Conservation (phyloP, 306 rosid genomes). For the Corylus avellana region DNA sequence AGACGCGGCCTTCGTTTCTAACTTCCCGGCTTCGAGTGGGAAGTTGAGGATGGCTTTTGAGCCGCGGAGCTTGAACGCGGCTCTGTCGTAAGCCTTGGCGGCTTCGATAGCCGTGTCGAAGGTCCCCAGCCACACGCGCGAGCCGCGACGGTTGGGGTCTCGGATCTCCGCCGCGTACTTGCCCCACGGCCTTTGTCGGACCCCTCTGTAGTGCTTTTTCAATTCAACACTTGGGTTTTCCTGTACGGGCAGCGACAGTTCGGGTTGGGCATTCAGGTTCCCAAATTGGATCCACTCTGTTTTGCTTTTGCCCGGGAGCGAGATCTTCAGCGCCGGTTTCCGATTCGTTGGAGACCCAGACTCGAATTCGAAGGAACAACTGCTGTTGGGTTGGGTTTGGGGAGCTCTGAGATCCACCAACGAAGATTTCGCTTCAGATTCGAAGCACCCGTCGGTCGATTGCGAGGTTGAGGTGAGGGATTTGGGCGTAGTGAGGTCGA, state of each 20-base stretch:
- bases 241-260: not conserved
- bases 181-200: no score
- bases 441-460: not conserved
- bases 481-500: conserved; percentile 47
- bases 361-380: conserved; percentile 12
- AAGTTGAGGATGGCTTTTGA: conserved; percentile 34
- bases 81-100: no score
- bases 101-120: no score
- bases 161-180: no score
- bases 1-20: not conserved
- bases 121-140: no score
- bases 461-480: conserved; percentile 2
- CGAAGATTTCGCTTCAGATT: conserved; percentile 25
- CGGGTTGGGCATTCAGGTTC: conserved; percentile 19
- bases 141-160: no score
- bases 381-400: not conserved
- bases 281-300: conserved; percentile 70
- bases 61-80: no score
- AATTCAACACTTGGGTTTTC: not conserved
- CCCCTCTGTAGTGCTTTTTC: no score
- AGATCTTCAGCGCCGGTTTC: conserved; percentile 57
- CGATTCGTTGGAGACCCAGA: conserved; percentile 25
- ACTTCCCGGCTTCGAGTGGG: conserved; percentile 55
- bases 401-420: not conserved
- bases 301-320: conserved; percentile 55